Conservation (phyloP, 2,329 filamentous ascomycete genomes). For the Emergomyces africanus region DNA sequence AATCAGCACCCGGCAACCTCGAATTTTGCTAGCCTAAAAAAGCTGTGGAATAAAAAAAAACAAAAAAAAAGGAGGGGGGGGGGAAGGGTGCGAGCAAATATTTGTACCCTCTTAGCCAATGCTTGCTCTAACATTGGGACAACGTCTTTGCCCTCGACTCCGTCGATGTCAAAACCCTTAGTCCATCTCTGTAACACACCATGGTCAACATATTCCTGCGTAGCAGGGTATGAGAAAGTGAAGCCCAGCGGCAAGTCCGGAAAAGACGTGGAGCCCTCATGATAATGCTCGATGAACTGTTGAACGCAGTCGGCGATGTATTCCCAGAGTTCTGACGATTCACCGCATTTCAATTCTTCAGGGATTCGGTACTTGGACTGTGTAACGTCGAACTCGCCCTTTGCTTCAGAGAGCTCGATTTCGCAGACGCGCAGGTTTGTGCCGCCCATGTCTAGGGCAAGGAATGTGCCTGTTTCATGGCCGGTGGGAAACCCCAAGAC, state of each 20-base stretch:
- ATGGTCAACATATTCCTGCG: constrained; percentile 86
- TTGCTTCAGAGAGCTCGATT: constrained; percentile 68
- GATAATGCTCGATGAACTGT: constrained; percentile 80
- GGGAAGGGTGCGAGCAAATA: constrained; percentile 8
- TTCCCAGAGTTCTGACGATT: constrained; percentile 78
- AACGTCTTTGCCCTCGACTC: constrained; percentile 81
- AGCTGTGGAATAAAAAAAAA: no score
- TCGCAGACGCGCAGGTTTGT: constrained; percentile 93
- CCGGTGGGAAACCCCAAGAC: constrained; percentile 82
- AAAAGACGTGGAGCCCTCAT: constrained; percentile 47
- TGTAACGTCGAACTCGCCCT: constrained; percentile 85
- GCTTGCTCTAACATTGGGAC: constrained; percentile 78
- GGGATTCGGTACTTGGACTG: constrained; percentile 96
- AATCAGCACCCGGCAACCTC: constrained; percentile 8
- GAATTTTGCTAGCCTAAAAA: background rate
- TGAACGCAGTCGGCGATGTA: constrained; percentile 88
- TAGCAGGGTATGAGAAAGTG: constrained; percentile 92
- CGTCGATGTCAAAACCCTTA: constrained; percentile 90
- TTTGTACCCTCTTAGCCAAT: constrained; percentile 52
- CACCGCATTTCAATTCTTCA: constrained; percentile 77
- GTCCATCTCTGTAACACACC: constrained; percentile 92
- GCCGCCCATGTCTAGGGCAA: constrained; percentile 91
- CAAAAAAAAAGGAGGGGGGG: no score
- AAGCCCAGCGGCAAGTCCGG: constrained; percentile 66
- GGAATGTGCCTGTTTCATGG: constrained; percentile 71